Evolutionary conservation across 345 rosid genomes (phyloP).

Genomic region (Trapa bicornis): DNA sequence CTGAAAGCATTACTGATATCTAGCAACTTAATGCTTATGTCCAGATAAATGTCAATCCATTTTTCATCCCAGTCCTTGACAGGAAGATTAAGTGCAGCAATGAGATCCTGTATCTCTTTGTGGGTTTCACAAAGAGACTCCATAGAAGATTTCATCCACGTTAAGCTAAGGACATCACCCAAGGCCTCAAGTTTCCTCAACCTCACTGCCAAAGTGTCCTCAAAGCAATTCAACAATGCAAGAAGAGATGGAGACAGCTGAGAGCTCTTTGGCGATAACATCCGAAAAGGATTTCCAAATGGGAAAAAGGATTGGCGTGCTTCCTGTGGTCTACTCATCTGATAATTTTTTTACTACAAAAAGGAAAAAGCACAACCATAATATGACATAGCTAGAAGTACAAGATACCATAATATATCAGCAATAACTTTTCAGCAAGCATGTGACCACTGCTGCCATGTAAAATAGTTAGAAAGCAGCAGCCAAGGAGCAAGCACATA

Average conservation of each 20-base stretch:
- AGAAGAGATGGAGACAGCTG: constrained; percentile 44
- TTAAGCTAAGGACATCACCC: constrained; percentile 5
- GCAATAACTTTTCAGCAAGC: not conserved
- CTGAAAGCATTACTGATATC: constrained; percentile 70
- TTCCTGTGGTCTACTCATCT: constrained; percentile 78
- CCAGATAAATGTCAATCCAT: constrained; percentile 84
- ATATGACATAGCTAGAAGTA: not conserved
- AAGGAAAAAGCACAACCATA: not conserved
- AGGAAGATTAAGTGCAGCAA: constrained; percentile 4
- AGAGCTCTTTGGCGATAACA: constrained; percentile 63
- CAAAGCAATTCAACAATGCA: constrained; percentile 41
- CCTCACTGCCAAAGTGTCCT: constrained; percentile 49
- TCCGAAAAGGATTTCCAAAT: constrained; percentile 81
- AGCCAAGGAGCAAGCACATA: too few species aligned
- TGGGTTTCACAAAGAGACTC: constrained; percentile 8
- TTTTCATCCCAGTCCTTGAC: constrained; percentile 64
- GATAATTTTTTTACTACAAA: constrained; percentile 20
- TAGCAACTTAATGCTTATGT: constrained; percentile 73
- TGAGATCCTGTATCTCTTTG: constrained; percentile 1
- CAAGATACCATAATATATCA: not conserved
- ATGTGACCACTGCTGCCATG: too few species aligned
- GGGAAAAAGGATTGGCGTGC: constrained; percentile 61
- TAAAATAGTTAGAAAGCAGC: too few species aligned
- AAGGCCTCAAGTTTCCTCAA: constrained; percentile 50
- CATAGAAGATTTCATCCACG: constrained; percentile 55